These are phyloP conservation scores for Rhodotorula babjevae DNA, from an alignment of 768 basidiomycete species.

Conservation along the genomic window DNA sequence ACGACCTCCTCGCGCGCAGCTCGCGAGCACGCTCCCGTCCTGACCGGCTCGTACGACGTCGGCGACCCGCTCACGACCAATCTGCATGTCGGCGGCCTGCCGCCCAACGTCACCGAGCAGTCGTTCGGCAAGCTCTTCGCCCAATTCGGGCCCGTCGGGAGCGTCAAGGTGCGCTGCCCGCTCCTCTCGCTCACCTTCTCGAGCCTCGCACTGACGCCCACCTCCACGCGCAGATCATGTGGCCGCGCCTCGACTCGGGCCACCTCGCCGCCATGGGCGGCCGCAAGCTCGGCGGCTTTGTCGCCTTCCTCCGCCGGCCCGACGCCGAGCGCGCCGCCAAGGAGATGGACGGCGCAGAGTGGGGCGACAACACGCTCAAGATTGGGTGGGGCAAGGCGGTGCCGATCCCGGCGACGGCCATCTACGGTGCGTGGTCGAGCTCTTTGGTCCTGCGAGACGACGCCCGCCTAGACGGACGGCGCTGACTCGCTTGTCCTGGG, in stretches of 20 bases:
- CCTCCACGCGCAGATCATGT: constrained; percentile 75
- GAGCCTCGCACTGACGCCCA: neutral
- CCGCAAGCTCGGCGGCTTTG: constrained; percentile 87
- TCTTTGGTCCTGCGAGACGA: neutral
- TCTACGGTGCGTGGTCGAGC: constrained; percentile 20
- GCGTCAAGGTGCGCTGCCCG: constrained; percentile 45
- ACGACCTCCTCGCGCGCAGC: constrained; percentile 15
- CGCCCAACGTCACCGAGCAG: constrained; percentile 77
- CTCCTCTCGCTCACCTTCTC: neutral
- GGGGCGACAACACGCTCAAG: constrained; percentile 80
- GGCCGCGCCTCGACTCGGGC: constrained; percentile 64
- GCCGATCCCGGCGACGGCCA: constrained; percentile 64
- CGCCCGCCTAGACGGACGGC: no score
- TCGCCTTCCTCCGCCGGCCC: constrained; percentile 88
- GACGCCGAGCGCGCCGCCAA: constrained; percentile 85
- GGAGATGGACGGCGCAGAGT: constrained; percentile 87
- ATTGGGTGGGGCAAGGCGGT: constrained; percentile 98
- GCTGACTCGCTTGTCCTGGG: neutral
- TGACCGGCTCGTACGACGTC: constrained; percentile 86
- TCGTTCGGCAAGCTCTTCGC: constrained; percentile 86
- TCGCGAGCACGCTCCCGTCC: constrained; percentile 54
- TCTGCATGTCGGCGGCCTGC: constrained; percentile 90
- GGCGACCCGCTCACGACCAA: constrained; percentile 90
- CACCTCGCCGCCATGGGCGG: constrained; percentile 48
- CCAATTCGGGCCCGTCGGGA: constrained; percentile 76